Base-by-base conservation (phyloP, 176 grass and related monocot species). In the Zoysia japonica region DNA sequence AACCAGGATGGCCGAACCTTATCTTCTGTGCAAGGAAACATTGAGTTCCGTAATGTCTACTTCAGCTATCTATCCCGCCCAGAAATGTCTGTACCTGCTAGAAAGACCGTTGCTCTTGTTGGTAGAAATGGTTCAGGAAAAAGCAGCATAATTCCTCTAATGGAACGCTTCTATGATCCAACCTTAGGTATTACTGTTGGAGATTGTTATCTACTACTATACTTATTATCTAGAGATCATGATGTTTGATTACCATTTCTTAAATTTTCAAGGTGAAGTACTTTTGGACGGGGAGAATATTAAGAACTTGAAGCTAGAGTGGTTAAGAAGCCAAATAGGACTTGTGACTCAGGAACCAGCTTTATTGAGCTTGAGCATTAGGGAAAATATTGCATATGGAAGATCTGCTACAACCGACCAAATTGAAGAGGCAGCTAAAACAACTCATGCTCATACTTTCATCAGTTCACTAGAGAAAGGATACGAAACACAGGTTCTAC, bases 111-210 rank as follows among this genome's bases (percentile, higher is more conserved):
- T 85, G 96, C 96, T 68, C 92, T 98, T 81, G 96, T 98, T 83
- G 96, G 96, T 67, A 90, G 96, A 83, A 98, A 98, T 85, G 96
- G 96, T 85, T 98, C 96, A 36, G 96, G 96, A 54, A 98, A 98
- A 83, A 98, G 96, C 88, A 98, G 96, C 76, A 98, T 98, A 83
- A 99, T 99, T 88, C 96, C 96, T 78, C 90, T 99, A 20, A 99
- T 99, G 96, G 96, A 99, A 55, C 92, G 92, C 65, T 99, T 99
- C 90, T 99, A 99, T 65, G 96, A 99, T 72, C 96, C 96, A 67
- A 99, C 96, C 46, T 89, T 99, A 93, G 95, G 95, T 98, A 83
- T 85, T 49, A 42, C 77, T 42, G 20, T 40, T 64, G 47, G 17
- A 61, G 57, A 38, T 36, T 81, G 48, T 77, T 77, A 43, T 78